Evolutionary conservation across 768 basidiomycete genomes (phyloP).

Genomic region (Hydnomerulius pinastri): DNA sequence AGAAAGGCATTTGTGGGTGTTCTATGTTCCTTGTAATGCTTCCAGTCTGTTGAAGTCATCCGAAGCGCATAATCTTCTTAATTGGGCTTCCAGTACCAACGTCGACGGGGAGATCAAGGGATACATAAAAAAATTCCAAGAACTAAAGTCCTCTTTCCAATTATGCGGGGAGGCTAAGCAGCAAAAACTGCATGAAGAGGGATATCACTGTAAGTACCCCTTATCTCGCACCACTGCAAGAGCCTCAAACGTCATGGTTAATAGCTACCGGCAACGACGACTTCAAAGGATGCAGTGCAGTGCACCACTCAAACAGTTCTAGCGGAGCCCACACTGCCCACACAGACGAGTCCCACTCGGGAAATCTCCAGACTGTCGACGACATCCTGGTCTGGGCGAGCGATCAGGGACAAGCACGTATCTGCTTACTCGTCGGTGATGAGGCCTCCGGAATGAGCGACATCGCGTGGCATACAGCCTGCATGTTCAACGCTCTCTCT

Average conservation of each 20-base stretch:
- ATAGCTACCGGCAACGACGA: background rate
- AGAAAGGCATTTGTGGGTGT: constrained; percentile 22
- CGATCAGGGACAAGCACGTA: background rate
- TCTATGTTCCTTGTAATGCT: background rate
- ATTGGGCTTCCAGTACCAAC: background rate
- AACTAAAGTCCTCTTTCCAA: background rate
- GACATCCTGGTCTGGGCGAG: background rate
- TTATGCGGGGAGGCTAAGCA: background rate
- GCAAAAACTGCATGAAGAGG: background rate
- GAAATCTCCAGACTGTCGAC: background rate
- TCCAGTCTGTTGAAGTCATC: background rate
- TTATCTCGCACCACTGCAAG: too few relatives aligned
- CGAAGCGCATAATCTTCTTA: background rate
- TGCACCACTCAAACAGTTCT: background rate
- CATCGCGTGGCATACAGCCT: background rate
- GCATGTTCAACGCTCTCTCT: background rate
- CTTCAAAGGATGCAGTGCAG: too few relatives aligned
- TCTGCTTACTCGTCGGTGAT: background rate
- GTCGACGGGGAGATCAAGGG: constrained; percentile 1
- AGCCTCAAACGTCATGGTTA: too few relatives aligned
- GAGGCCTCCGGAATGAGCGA: background rate
- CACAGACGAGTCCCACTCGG: background rate
- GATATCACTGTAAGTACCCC: background rate
- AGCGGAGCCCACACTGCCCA: background rate
- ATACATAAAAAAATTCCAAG: background rate